phyloP scores from a whole-genome alignment of 306 rosid genomes.

The Canavalia gladiata region DNA sequence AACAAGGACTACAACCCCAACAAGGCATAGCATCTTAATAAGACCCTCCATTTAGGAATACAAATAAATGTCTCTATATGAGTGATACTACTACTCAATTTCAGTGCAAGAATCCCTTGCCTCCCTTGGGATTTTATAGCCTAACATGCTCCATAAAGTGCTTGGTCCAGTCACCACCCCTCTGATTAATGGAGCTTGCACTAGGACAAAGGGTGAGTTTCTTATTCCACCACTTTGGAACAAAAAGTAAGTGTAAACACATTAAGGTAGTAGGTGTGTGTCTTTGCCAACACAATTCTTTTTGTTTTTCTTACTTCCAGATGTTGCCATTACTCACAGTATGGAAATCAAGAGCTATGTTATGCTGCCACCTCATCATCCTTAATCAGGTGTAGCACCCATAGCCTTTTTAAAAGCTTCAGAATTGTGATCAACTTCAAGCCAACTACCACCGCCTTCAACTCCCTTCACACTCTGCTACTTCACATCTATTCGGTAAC shows the following conservation, averaged over 20 bases:
- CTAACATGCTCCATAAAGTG: slow-evolving; percentile 44
- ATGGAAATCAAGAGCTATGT: slow-evolving; percentile 22
- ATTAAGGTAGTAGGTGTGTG: slow-evolving; percentile 36
- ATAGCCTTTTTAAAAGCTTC: slow-evolving; percentile 10
- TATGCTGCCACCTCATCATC: slow-evolving; percentile 51
- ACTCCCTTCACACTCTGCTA: background rate
- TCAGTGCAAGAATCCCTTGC: slow-evolving; percentile 21
- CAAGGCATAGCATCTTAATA: slow-evolving; percentile 51
- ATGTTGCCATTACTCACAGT: slow-evolving; percentile 46
- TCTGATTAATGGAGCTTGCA: slow-evolving; percentile 63
- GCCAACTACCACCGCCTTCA: slow-evolving; percentile 43
- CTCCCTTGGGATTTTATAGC: slow-evolving; percentile 53
- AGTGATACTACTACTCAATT: background rate
- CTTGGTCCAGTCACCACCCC: slow-evolving; percentile 52
- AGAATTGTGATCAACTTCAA: slow-evolving; percentile 3
- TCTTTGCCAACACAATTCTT: background rate
- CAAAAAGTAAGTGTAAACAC: slow-evolving; percentile 37
- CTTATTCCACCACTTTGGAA: slow-evolving; percentile 47
- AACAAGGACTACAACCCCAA: slow-evolving; percentile 53
- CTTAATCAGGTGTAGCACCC: slow-evolving; percentile 21
- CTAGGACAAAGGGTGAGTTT: slow-evolving; percentile 45
- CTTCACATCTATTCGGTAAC: background rate
- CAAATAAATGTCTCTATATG: background rate
- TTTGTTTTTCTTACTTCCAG: slow-evolving; percentile 39
- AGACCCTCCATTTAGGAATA: slow-evolving; percentile 47